A percentile compares a stretch with the other conserved stretches of the same genome.
Conservation (phyloP, 495 filamentous ascomycete genomes). For the Diplogelasinospora grovesii region DNA sequence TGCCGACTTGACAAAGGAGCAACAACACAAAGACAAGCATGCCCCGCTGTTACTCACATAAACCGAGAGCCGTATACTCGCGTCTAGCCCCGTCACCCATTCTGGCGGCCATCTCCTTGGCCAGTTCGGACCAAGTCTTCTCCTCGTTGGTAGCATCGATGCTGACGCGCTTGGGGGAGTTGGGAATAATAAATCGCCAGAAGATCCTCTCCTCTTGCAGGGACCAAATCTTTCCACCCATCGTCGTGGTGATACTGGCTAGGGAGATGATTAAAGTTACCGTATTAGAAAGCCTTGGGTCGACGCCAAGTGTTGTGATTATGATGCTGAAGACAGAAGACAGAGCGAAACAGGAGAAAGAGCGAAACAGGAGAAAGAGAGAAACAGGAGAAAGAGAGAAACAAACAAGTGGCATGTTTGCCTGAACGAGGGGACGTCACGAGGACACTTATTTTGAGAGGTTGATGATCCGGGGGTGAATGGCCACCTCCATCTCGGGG, state of each 20-base stretch:
- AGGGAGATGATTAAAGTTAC: neutral
- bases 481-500: too few species aligned
- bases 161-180: slow-evolving; percentile 31
- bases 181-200: slow-evolving; percentile 31
- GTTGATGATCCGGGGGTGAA: too few species aligned
- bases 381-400: too few species aligned
- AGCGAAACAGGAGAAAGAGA: too few species aligned
- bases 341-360: too few species aligned
- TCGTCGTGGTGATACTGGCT: slow-evolving; percentile 9
- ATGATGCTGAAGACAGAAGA: too few species aligned
- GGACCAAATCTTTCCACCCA: slow-evolving; percentile 39
- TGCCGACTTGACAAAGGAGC: too few species aligned
- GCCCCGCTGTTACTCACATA: slow-evolving; percentile 37
- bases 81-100: slow-evolving; percentile 26
- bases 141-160: slow-evolving; percentile 16
- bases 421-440: too few species aligned
- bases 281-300: too few species aligned
- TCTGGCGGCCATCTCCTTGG: slow-evolving; percentile 20
- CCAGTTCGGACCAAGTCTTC: slow-evolving; percentile 27
- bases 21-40: neutral
- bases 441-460: too few species aligned
- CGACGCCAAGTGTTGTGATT: too few species aligned
- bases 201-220: slow-evolving; percentile 32
- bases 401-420: too few species aligned
- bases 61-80: slow-evolving; percentile 26